These are phyloP conservation scores for Fraxinus latifolia DNA, from an alignment of 305 asterid genomes.

Conservation along the genomic window DNA sequence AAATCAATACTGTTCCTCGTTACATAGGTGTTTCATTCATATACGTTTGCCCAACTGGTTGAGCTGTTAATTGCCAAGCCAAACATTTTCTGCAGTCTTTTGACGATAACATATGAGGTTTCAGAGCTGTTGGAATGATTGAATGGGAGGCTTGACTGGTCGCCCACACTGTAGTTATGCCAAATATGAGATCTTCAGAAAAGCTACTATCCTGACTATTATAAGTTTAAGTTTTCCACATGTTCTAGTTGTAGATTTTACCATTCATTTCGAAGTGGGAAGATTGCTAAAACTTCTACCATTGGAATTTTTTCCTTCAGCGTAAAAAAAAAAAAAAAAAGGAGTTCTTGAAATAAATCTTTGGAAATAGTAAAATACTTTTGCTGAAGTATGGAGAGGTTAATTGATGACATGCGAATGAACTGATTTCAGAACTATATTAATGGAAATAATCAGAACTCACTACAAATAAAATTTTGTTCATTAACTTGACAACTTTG, in stretches of 20 bases:
- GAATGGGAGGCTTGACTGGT: neutral
- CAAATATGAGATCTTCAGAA: neutral
- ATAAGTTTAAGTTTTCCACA: neutral
- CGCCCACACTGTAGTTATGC: neutral
- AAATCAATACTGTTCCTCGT: neutral
- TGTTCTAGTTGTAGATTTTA: neutral
- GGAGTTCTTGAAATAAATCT: neutral
- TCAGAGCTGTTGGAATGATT: neutral
- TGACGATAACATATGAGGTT: neutral
- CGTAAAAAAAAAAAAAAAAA: neutral
- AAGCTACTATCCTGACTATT: neutral
- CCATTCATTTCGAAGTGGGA: neutral
- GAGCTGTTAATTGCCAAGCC: neutral
- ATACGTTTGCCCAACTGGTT: neutral
- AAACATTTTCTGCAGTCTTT: neutral
- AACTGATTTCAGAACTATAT: neutral
- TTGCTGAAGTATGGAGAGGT: neutral
- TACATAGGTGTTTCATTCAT: neutral
- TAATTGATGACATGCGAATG: neutral
- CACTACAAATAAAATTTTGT: neutral
- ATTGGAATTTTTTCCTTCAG: neutral
- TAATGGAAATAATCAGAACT: neutral
- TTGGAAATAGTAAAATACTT: neutral
- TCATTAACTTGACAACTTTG: neutral
- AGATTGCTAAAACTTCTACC: neutral